Conservation (phyloP, 2,329 filamentous ascomycete species). For the Cladosporium colombiae region DNA sequence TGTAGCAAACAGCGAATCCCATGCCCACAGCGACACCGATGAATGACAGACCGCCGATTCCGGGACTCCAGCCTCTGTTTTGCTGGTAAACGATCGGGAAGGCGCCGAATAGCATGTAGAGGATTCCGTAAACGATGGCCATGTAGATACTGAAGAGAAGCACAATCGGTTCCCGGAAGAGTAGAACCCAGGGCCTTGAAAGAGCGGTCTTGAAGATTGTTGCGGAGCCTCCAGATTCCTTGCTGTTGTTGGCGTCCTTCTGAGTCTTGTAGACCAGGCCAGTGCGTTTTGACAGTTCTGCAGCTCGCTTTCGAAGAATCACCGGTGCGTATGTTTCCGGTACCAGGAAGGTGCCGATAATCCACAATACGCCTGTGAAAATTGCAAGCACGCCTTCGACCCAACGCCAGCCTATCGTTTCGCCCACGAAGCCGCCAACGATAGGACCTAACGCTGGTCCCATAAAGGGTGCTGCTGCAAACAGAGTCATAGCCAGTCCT, state of each 20-base stretch:
- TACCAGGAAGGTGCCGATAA: conserved; percentile 52
- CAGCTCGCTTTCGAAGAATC: conserved; percentile 55
- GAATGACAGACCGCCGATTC: conserved; percentile 65
- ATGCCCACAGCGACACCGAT: conserved; percentile 70
- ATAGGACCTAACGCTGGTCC: conserved; percentile 66
- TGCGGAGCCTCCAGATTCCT: conserved; percentile 37
- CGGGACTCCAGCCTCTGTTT: conserved; percentile 59
- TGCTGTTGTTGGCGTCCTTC: conserved; percentile 37
- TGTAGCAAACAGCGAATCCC: conserved; percentile 57
- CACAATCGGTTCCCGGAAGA: conserved; percentile 71
- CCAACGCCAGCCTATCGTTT: conserved; percentile 68
- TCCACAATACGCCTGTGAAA: conserved; percentile 64
- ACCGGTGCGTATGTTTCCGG: conserved; percentile 64
- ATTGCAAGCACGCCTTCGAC: conserved; percentile 63
- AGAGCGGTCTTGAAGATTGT: conserved; percentile 57
- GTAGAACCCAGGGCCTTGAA: conserved; percentile 67
- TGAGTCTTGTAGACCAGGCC: conserved; percentile 60
- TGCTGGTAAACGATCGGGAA: conserved; percentile 64
- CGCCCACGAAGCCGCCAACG: conserved; percentile 65
- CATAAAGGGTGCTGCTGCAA: conserved; percentile 67
- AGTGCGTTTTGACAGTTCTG: conserved; percentile 51
- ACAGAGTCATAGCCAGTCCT: conserved; percentile 60
- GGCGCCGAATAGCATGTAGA: conserved; percentile 53
- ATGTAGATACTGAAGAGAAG: conserved; percentile 66
- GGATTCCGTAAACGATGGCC: conserved; percentile 57